Conservation (phyloP, 2,329 filamentous ascomycete species). For the Fusarium musae region DNA sequence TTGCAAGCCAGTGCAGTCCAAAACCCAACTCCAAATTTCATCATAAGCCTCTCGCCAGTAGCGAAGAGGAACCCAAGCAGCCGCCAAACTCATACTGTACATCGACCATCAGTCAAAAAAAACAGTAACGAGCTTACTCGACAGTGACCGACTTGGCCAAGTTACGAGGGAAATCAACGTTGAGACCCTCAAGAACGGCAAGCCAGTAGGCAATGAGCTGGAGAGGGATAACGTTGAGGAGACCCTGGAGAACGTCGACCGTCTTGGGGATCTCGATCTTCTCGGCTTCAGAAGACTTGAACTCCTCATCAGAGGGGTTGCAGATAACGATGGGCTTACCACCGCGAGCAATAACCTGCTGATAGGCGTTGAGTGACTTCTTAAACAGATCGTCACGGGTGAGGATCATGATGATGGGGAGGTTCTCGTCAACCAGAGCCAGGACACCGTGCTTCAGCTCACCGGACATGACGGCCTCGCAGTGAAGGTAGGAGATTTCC, state of each 20-base stretch:
- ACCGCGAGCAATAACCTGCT: constrained; percentile 96
- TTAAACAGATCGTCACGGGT: constrained; percentile 96
- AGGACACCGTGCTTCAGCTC: constrained; percentile 99
- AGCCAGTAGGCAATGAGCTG: constrained; percentile 99
- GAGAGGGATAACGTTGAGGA: constrained; percentile 96
- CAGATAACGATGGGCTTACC: constrained; percentile 99
- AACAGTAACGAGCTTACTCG: constrained; percentile 71
- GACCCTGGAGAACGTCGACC: constrained; percentile 93
- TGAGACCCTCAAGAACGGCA: constrained; percentile 92
- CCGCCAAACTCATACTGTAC: constrained; percentile 36
- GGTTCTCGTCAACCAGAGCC: constrained; percentile 95
- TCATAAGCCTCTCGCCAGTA: constrained; percentile 39
- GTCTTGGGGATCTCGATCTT: constrained; percentile 98
- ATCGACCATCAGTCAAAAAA: constrained; percentile 27
- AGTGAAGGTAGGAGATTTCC: constrained; percentile 99
- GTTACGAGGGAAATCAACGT: constrained; percentile 99
- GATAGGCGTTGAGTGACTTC: constrained; percentile 99
- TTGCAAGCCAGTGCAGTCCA: constrained; percentile 44
- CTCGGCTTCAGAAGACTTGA: constrained; percentile 86
- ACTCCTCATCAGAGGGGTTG: constrained; percentile 90
- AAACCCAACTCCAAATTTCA: constrained; percentile 45
- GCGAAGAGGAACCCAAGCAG: constrained; percentile 33
- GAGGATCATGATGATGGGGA: constrained; percentile 99
- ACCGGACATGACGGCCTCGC: constrained; percentile 99
- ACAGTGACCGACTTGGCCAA: constrained; percentile 99